These are phyloP conservation scores for Solanum peruvianum DNA, from an alignment of 257 asterid species.

Conservation along the genomic window DNA sequence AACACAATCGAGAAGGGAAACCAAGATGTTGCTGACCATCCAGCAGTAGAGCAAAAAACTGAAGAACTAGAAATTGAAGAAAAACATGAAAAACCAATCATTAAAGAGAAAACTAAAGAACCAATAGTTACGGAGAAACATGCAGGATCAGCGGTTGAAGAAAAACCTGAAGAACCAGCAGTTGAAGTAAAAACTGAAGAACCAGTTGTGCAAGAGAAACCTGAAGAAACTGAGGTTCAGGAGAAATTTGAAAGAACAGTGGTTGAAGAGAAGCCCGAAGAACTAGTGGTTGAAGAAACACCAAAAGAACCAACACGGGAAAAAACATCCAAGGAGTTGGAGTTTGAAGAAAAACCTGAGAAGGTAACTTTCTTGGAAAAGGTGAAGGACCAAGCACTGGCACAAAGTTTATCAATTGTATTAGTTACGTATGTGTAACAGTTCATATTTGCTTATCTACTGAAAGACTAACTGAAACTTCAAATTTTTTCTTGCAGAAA, in stretches of 20 bases:
- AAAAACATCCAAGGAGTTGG: not conserved
- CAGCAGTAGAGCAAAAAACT: not conserved
- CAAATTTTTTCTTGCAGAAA: not conserved
- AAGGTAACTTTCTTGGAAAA: not conserved
- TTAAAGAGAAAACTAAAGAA: not conserved
- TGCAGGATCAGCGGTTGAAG: not conserved
- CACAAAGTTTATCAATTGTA: not conserved
- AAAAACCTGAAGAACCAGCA: not conserved
- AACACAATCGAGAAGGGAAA: not conserved
- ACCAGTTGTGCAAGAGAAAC: not conserved
- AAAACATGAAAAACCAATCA: not conserved
- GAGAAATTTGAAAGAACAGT: not conserved
- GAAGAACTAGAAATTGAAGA: not conserved
- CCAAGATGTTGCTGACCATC: not conserved
- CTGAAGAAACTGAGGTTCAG: not conserved
- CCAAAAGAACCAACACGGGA: not conserved
- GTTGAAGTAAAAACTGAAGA: not conserved
- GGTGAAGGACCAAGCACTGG: not conserved
- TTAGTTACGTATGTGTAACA: not conserved
- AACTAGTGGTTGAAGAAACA: not conserved
- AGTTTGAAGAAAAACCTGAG: not conserved
- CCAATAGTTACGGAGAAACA: not conserved
- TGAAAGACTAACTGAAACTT: not conserved
- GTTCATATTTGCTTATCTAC: not conserved
- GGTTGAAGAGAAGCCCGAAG: not conserved